Evolutionary conservation across 208 protist genomes (phyloP).

Genomic region (Endotrypanum monterogeii): DNA sequence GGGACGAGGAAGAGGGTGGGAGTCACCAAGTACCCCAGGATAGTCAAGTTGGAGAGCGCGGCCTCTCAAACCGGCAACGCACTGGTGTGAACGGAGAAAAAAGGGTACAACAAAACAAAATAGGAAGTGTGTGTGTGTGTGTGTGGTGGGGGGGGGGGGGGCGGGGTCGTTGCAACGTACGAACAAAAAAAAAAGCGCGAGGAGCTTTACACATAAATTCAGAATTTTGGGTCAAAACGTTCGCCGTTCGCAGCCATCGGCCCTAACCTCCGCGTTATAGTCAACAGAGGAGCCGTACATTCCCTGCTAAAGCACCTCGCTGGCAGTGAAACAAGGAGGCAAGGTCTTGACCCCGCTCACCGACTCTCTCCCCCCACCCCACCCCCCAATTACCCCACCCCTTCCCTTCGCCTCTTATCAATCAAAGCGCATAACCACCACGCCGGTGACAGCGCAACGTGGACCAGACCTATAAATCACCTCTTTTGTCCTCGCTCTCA

Average conservation of each 20-base stretch:
- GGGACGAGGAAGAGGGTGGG: background rate
- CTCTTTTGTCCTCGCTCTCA: conserved; percentile 31
- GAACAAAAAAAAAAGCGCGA: too few relatives aligned
- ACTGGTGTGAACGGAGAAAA: too few relatives aligned
- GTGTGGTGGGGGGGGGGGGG: background rate
- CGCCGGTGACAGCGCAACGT: conserved; percentile 28
- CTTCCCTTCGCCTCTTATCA: background rate
- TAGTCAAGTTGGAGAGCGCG: background rate
- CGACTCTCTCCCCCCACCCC: background rate
- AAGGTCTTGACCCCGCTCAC: background rate
- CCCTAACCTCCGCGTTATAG: background rate
- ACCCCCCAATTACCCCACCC: background rate
- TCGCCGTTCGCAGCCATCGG: too few relatives aligned
- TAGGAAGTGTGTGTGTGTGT: background rate
- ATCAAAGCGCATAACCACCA: conserved; percentile 32
- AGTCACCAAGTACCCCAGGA: background rate
- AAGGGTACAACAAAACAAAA: background rate
- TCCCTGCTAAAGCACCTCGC: background rate
- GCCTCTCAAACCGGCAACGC: background rate
- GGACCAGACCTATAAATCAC: conserved; percentile 22
- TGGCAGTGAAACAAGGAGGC: background rate
- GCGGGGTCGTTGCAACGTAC: too few relatives aligned
- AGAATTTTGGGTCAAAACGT: too few relatives aligned
- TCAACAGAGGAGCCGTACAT: background rate
- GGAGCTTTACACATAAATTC: too few relatives aligned